A percentile compares a stretch with the other conserved stretches of the same genome.
Evolutionary conservation across 768 basidiomycete genomes (phyloP).

Genomic region (Chalciporus chontae): DNA sequence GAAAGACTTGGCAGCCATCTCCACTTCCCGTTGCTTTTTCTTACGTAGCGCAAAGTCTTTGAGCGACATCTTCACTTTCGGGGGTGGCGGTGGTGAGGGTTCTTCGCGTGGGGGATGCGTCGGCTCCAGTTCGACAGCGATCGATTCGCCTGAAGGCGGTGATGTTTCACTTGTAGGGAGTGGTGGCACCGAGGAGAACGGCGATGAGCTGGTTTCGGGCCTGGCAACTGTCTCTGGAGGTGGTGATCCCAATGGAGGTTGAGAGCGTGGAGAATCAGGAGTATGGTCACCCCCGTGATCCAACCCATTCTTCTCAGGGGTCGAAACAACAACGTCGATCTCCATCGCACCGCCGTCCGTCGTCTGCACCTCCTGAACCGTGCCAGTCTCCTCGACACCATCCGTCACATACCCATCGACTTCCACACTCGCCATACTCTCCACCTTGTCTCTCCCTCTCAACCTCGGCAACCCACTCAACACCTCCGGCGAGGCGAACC

Average conservation of each 20-base stretch:
- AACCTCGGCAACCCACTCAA: slow-evolving; percentile 13
- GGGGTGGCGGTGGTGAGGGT: slow-evolving; percentile 33
- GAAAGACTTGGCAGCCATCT: slow-evolving; percentile 29
- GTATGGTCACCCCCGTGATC: neutral
- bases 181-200: neutral
- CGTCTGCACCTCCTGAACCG: neutral
- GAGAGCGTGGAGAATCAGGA: slow-evolving; percentile 1
- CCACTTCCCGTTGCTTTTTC: slow-evolving; percentile 50
- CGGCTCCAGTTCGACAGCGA: slow-evolving; percentile 6
- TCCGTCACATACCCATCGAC: neutral
- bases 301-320: neutral
- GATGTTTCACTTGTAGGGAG: neutral
- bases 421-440: slow-evolving; percentile 1
- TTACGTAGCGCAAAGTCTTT: slow-evolving; percentile 56
- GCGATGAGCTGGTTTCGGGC: neutral
- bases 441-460: neutral
- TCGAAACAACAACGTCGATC: slow-evolving; percentile 10
- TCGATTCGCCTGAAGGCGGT: slow-evolving; percentile 9
- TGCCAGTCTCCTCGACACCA: neutral
- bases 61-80: slow-evolving; percentile 54
- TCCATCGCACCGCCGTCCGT: slow-evolving; percentile 20
- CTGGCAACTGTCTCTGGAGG: neutral
- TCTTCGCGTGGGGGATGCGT: slow-evolving; percentile 12
- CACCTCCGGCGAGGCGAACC: slow-evolving; percentile 33
- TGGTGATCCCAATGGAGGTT: neutral